Conservation (phyloP, 2,329 filamentous ascomycete species). For the Septoria petroselini region DNA sequence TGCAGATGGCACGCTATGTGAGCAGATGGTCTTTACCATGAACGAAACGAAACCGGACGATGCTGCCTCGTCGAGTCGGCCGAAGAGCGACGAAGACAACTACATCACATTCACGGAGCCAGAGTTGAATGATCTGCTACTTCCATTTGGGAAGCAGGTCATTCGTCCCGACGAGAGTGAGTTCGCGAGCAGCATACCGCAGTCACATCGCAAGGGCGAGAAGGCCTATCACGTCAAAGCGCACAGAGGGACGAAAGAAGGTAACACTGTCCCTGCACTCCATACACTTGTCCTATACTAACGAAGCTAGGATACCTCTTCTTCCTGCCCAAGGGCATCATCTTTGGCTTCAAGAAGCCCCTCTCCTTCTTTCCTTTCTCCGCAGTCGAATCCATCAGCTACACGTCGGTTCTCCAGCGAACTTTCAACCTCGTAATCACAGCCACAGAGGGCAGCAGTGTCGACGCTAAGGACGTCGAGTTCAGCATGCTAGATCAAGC, state of each 20-base stretch:
- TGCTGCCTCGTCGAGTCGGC: constrained; percentile 41
- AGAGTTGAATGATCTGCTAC: constrained; percentile 51
- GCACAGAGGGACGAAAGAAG: constrained; percentile 63
- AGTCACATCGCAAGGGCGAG: constrained; percentile 61
- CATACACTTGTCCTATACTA: background rate
- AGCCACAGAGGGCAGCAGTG: constrained; percentile 16
- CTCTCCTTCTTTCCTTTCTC: constrained; percentile 61
- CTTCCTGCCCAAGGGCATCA: constrained; percentile 58
- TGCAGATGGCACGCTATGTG: constrained; percentile 39
- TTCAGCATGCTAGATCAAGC: constrained; percentile 65
- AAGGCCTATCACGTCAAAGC: constrained; percentile 63
- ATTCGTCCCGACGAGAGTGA: constrained; percentile 55
- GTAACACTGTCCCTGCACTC: constrained; percentile 35
- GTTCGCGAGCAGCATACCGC: constrained; percentile 59
- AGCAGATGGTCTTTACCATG: constrained; percentile 61
- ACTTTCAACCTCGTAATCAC: constrained; percentile 64
- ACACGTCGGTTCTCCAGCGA: constrained; percentile 62
- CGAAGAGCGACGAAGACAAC: constrained; percentile 42
- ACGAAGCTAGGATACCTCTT: constrained; percentile 56
- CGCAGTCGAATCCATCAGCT: constrained; percentile 58
- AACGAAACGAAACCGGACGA: constrained; percentile 49
- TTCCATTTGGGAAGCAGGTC: constrained; percentile 46
- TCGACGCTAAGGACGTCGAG: constrained; percentile 53
- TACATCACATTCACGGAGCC: constrained; percentile 45
- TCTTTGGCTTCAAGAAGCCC: constrained; percentile 66